Percentiles rank a stretch among this genome's conserved stretches.
These are phyloP conservation scores for Kurtzmaniella quercitrusa DNA, from an alignment of 1,139 yeast species.

Conservation along the genomic window DNA sequence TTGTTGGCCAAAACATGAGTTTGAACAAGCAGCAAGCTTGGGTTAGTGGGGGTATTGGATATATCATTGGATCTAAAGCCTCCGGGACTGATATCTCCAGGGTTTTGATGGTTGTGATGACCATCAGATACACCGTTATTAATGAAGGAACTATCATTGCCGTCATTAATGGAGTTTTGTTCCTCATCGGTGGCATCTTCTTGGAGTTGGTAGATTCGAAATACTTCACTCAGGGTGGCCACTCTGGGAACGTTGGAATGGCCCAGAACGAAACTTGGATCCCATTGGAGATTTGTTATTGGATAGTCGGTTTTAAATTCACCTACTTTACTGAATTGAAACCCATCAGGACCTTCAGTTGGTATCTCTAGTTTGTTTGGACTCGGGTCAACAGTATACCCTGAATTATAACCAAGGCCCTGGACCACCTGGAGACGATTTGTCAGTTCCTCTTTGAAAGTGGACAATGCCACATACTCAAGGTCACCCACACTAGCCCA, in stretches of 20 bases:
- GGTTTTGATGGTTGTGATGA: conserved; percentile 27
- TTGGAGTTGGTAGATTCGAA: conserved; percentile 59
- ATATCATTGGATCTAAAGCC: conserved; percentile 11
- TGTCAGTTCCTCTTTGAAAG: conserved; percentile 66
- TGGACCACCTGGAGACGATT: conserved; percentile 52
- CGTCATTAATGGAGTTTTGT: too few relatives aligned
- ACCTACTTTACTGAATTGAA: conserved; percentile 45
- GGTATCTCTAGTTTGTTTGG: conserved; percentile 6
- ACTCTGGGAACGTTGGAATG: conserved; percentile 36
- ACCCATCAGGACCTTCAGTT: conserved; percentile 28
- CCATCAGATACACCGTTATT: conserved; percentile 10
- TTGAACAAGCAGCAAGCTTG: conserved; percentile 18
- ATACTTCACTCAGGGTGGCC: conserved; percentile 68
- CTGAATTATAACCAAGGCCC: conserved; percentile 33
- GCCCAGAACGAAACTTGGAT: conserved; percentile 40
- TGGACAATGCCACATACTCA: conserved; percentile 59
- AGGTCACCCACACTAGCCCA: conserved; percentile 49
- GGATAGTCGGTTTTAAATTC: conserved; percentile 62
- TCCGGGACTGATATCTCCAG: conserved; percentile 20
- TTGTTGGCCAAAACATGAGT: conserved; percentile 42
- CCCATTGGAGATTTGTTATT: conserved; percentile 69
- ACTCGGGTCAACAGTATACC: conserved; percentile 10
- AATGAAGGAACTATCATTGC: not conserved
- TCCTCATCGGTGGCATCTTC: conserved; percentile 14
- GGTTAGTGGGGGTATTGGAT: not conserved